Evolutionary conservation across 305 asterid species (phyloP).

Genomic region (Caryopteris hybrid): DNA sequence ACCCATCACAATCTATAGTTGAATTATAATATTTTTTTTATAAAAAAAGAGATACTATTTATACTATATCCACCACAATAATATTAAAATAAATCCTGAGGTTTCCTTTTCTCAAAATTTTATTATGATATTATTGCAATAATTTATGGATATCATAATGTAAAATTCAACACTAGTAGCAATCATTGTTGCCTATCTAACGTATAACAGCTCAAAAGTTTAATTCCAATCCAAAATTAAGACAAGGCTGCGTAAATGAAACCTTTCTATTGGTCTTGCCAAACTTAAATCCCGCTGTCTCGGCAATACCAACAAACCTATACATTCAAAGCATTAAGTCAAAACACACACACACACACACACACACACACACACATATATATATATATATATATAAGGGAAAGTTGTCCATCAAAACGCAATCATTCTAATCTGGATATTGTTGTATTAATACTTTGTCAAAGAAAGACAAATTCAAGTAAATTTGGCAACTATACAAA

Average conservation of each 20-base stretch:
- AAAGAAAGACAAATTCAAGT: not conserved
- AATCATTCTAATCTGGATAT: not conserved
- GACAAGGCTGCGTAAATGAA: not conserved
- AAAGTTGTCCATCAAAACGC: not conserved
- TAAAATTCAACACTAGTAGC: not conserved
- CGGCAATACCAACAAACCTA: constrained; percentile 1
- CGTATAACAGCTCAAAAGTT: not conserved
- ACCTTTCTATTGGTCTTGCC: constrained; percentile 1
- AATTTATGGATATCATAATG: not conserved
- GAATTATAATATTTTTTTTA: no score
- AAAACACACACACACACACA: no score
- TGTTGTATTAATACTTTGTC: no score
- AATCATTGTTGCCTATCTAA: not conserved
- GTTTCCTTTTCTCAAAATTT: no score
- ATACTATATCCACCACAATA: no score
- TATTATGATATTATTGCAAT: no score
- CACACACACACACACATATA: no score
- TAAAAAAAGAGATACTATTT: no score
- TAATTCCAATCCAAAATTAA: constrained; percentile 6
- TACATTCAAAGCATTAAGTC: not conserved
- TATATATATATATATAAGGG: not conserved
- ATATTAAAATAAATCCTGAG: no score
- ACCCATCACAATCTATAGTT: no score
- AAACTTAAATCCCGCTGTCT: constrained; percentile 13
- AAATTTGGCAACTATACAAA: not conserved